Evolutionary conservation across 169 alveolate species (phyloP).

Genomic region (Haemoproteus tartakovskyi): DNA sequence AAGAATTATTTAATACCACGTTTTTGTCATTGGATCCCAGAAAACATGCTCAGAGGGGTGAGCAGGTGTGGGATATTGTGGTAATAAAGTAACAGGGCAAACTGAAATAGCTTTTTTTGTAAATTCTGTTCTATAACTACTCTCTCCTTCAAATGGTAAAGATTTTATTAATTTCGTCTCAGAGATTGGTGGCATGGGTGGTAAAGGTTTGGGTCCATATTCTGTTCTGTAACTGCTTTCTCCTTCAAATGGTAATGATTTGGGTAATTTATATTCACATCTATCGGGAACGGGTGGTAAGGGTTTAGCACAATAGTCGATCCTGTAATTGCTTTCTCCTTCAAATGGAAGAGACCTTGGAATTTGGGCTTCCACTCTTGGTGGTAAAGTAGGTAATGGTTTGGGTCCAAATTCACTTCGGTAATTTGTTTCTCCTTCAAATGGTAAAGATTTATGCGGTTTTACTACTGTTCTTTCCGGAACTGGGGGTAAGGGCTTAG

Average conservation of each 20-base stretch:
- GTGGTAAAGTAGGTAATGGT: conserved; percentile 68
- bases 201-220: conserved; percentile 66
- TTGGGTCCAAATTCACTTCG: conserved; percentile 73
- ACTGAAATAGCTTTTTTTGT: conserved; percentile 68
- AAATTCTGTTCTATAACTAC: conserved; percentile 68
- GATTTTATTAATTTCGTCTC: conserved; percentile 42
- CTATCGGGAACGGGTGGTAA: conserved; percentile 60
- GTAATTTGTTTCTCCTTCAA: conserved; percentile 65
- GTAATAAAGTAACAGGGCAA: conserved; percentile 53
- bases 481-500: conserved; percentile 36
- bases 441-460: conserved; percentile 65
- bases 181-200: conserved; percentile 24
- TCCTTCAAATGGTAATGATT: conserved; percentile 70
- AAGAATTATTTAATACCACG: conserved; percentile 55
- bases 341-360: conserved; percentile 67
- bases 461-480: conserved; percentile 30
- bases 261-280: conserved; percentile 18
- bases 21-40: conserved; percentile 23
- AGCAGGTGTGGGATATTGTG: conserved; percentile 59
- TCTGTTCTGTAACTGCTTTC: conserved; percentile 67
- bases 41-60: conserved; percentile 58
- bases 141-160: conserved; percentile 71
- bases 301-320: conserved; percentile 69
- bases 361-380: conserved; percentile 19
- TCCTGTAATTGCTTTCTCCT: conserved; percentile 68